phyloP scores from a whole-genome alignment of 2,329 filamentous ascomycete genomes.

The Dryadomyces quercus-mongolicae region DNA sequence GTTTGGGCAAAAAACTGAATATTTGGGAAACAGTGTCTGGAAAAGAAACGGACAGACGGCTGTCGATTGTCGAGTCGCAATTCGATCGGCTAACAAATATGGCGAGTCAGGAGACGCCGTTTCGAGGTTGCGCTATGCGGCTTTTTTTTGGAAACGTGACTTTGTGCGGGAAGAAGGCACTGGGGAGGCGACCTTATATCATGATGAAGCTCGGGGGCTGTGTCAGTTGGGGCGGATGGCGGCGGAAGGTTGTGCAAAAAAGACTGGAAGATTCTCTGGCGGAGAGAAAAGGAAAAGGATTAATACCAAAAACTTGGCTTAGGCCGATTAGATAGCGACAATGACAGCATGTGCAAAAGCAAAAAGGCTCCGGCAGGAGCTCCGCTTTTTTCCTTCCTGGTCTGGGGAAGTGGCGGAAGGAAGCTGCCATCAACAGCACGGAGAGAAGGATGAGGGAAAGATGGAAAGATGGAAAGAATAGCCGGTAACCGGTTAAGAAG shows the following conservation, averaged over 20 bases:
- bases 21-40: no score
- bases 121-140: neutral
- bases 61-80: no score
- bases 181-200: no score
- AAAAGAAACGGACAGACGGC: no score
- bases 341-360: neutral
- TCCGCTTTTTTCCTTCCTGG: neutral
- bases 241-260: neutral
- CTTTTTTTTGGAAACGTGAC: neutral
- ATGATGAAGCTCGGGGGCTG: no score
- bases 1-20: no score
- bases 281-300: neutral
- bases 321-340: neutral
- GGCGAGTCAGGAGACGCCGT: neutral
- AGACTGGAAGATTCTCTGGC: neutral
- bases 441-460: neutral
- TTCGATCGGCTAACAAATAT: neutral
- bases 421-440: neutral
- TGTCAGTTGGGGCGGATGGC: no score
- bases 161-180: neutral
- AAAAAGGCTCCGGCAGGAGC: neutral
- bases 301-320: neutral
- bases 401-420: neutral
- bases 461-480: neutral
- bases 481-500: neutral